Base-by-base conservation (phyloP, 2,329 filamentous ascomycete genomes). In the Cytospora mali region DNA sequence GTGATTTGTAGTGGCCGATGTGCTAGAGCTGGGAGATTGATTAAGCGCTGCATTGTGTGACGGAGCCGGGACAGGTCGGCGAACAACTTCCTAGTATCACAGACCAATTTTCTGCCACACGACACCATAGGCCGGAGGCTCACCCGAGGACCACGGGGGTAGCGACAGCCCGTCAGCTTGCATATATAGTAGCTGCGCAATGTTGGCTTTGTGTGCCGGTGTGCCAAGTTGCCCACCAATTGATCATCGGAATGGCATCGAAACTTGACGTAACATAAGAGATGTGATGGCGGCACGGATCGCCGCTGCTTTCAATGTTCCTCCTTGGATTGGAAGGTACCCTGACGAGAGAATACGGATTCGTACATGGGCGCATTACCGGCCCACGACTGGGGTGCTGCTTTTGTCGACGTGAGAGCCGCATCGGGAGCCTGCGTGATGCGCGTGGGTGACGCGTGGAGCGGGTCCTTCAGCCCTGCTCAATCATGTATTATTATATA, bases 31-130 rank as follows among this genome's bases (percentile, higher is more conserved):
- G 39, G 39, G 29, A 51, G 6, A 58, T 61, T 49, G 50, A 49
- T 16, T 61, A 61, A 55, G 51, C 58, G 58, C 58, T 46, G 58
- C 27, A n/a, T 29, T 48, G 28, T 55, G 58, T 61, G 58, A 61
- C 51, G 39, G 54, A 35, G 27, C 39, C 58, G 49, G 21, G 42
- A 46, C 42, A 11, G 42, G 13, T n/a, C 42, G 29, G 23, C 58
- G n/a, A 39, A 49, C 21, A 29, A 16, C 6, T 33, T 25, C 21
- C 11, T 51, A 28, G 49, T 25, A 61, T 50, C 39, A 55, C 39
- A 25, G n/a, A n/a, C 27, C 11, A 18, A 11, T n/a, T 29, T n/a
- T 21, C 39, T 61, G 51, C 39, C 58, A 21, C 5, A 29, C 35
- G 28, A 23, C 50, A 42, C 21, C 51, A 54, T 49, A 55, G 51